Evolutionary conservation across 805 yeast genomes (phyloP).

Genomic region (Hanseniaspora jakobsenii): DNA sequence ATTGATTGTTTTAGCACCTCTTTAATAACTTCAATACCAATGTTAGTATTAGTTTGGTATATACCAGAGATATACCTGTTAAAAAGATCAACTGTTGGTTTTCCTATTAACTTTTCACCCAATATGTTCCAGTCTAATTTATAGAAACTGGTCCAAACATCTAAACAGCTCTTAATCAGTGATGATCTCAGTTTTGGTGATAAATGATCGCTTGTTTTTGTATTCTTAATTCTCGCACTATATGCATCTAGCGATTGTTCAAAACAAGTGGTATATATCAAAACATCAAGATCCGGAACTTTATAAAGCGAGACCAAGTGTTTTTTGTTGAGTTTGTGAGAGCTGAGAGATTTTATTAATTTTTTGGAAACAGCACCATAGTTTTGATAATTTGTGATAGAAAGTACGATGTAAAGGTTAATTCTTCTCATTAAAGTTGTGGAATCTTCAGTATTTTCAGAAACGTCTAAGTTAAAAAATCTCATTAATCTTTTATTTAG

Average conservation of each 20-base stretch:
- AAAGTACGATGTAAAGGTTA: too few relatives aligned
- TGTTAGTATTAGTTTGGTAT: background rate
- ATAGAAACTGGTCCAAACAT: conserved; percentile 8
- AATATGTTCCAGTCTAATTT: conserved; percentile 5
- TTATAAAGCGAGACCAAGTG: background rate
- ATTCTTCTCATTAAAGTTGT: too few relatives aligned
- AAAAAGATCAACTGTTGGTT: conserved; percentile 3
- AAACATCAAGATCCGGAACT: background rate
- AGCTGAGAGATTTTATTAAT: background rate
- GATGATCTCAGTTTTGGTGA: too few relatives aligned
- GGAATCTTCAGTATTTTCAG: too few relatives aligned
- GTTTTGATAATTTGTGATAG: background rate
- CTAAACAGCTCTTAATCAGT: too few relatives aligned
- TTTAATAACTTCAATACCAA: background rate
- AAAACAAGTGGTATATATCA: conserved; percentile 7
- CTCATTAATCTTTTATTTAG: too few relatives aligned
- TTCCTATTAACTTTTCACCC: conserved; percentile 2
- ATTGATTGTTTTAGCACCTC: background rate
- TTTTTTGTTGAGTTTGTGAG: background rate
- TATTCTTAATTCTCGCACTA: background rate
- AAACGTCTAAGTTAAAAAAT: too few relatives aligned
- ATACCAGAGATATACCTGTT: background rate
- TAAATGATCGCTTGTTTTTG: background rate
- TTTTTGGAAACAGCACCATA: background rate
- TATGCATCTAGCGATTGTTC: conserved; percentile 1